Evolutionary conservation across 2,329 filamentous ascomycete genomes (phyloP).

Genomic region (Talaromyces funiculosus): DNA sequence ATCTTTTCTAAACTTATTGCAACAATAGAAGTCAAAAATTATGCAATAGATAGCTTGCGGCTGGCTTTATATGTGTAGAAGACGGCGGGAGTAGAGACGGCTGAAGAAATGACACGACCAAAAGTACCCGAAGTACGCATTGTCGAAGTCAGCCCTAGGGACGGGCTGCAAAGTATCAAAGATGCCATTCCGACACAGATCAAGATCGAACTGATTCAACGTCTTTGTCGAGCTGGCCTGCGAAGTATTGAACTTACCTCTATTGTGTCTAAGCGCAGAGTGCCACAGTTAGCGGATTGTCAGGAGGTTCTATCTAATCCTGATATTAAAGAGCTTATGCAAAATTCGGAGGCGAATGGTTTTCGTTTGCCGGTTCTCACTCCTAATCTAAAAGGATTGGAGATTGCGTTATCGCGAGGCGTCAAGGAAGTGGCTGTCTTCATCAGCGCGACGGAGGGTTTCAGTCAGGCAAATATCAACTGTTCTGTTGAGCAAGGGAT

Average conservation of each 20-base stretch:
- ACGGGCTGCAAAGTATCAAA: constrained; percentile 85
- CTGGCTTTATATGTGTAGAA: neutral
- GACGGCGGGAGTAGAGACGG: neutral
- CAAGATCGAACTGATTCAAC: constrained; percentile 70
- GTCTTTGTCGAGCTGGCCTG: constrained; percentile 63
- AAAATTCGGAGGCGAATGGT: neutral
- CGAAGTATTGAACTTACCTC: constrained; percentile 73
- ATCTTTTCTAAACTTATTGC: neutral
- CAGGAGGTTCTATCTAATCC: constrained; percentile 19
- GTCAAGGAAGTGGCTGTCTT: constrained; percentile 40
- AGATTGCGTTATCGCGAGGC: constrained; percentile 50
- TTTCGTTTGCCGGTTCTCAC: constrained; percentile 35
- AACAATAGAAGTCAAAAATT: neutral
- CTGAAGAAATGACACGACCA: constrained; percentile 1
- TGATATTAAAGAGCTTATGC: constrained; percentile 50
- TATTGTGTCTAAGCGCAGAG: constrained; percentile 78
- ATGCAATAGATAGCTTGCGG: neutral
- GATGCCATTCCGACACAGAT: constrained; percentile 62
- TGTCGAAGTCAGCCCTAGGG: constrained; percentile 77
- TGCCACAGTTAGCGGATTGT: constrained; percentile 61
- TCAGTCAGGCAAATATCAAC: constrained; percentile 40
- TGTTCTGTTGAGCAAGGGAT: constrained; percentile 37
- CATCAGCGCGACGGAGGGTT: constrained; percentile 38
- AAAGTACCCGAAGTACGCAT: constrained; percentile 46
- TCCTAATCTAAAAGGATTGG: constrained; percentile 40